phyloP scores from a whole-genome alignment of 2,329 filamentous ascomycete species.

The Magnaporthales sp. region DNA sequence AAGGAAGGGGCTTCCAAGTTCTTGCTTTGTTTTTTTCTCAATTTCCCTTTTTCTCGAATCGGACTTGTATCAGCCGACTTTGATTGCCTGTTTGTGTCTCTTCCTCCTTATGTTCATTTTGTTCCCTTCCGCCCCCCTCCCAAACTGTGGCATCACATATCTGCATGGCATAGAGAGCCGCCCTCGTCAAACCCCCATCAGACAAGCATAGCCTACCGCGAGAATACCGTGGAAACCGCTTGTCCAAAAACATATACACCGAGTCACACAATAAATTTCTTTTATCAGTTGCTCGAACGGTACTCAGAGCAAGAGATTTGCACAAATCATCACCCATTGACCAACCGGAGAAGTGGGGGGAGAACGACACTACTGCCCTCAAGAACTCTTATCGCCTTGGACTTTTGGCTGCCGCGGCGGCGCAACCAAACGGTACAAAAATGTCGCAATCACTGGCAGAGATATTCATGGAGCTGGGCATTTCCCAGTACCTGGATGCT shows the following conservation, averaged over 20 bases:
- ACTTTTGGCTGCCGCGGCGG: not conserved
- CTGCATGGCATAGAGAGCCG: not conserved
- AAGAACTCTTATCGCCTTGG: not conserved
- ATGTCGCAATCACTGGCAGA: constrained; percentile 57
- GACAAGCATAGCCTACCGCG: no score
- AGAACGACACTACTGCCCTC: not conserved
- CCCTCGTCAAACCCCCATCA: no score
- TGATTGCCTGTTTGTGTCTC: not conserved
- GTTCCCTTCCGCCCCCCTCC: not conserved
- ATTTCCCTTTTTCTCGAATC: not conserved
- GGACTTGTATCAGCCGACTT: not conserved
- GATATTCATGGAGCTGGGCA: constrained; percentile 66
- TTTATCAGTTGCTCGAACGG: not conserved
- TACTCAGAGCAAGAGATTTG: not conserved
- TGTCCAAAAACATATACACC: not conserved
- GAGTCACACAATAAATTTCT: no score
- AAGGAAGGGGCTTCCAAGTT: not conserved
- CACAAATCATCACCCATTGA: not conserved
- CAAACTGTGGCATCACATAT: not conserved
- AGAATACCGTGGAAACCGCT: not conserved
- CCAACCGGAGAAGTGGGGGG: not conserved
- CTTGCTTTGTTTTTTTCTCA: not conserved
- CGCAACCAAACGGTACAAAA: constrained; percentile 9
- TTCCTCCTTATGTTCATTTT: not conserved
- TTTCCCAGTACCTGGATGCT: constrained; percentile 65